Conservation (phyloP, 2,329 filamentous ascomycete genomes). For the Spiromastix sp. region DNA sequence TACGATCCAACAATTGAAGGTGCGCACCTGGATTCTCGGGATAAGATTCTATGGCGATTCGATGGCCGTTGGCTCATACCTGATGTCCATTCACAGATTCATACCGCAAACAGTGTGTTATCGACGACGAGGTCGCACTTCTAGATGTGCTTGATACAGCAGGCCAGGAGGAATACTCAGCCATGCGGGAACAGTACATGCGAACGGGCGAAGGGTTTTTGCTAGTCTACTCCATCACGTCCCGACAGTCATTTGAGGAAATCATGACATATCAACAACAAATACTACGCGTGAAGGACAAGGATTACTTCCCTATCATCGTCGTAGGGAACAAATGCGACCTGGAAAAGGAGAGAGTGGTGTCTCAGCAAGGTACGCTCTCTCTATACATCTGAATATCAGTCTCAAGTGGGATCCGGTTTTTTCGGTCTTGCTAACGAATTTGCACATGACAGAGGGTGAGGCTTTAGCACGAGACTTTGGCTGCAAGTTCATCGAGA, state of each 20-base stretch:
- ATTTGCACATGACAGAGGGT: constrained; percentile 56
- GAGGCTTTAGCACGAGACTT: constrained; percentile 77
- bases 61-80: constrained; percentile 73
- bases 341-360: constrained; percentile 84
- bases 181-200: constrained; percentile 99
- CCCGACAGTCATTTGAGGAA: constrained; percentile 93
- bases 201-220: constrained; percentile 95
- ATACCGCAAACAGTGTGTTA: constrained; percentile 98
- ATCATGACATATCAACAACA: constrained; percentile 98
- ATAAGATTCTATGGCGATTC: too few relatives aligned
- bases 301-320: constrained; percentile 99
- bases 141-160: constrained; percentile 97
- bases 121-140: constrained; percentile 94
- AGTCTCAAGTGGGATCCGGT: background rate
- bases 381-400: constrained; percentile 4
- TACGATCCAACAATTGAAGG: constrained; percentile 99
- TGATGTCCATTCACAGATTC: constrained; percentile 55
- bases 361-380: constrained; percentile 75
- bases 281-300: constrained; percentile 96
- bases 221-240: constrained; percentile 96
- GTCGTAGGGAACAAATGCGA: constrained; percentile 99
- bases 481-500: constrained; percentile 98
- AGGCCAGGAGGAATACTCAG: constrained; percentile 97
- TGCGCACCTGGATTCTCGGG: constrained; percentile 27
- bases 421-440: constrained; percentile 1